Percentiles rank a stretch among this genome's conserved stretches.
These are phyloP conservation scores for Phytophthora crassamura DNA, from an alignment of 352 stramenopile species.

Conservation along the genomic window DNA sequence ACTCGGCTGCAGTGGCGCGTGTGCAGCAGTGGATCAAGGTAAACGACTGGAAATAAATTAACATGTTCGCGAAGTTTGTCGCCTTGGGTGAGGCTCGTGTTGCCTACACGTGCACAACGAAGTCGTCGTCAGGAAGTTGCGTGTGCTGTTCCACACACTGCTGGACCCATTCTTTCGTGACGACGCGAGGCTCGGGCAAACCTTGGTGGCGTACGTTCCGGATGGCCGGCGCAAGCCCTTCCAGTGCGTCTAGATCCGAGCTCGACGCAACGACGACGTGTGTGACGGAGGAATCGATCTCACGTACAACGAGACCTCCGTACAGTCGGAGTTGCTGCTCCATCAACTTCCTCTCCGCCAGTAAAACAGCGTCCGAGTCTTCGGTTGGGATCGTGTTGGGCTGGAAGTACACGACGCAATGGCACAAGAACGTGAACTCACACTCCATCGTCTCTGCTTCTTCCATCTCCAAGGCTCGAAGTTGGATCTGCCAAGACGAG, in stretches of 20 bases:
- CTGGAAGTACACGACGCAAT: constrained; percentile 76
- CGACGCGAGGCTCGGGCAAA: constrained; percentile 55
- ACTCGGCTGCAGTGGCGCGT: not conserved
- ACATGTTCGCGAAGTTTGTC: constrained; percentile 9
- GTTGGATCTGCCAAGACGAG: constrained; percentile 54
- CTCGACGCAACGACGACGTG: constrained; percentile 60
- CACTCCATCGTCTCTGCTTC: constrained; percentile 75
- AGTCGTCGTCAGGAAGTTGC: constrained; percentile 66
- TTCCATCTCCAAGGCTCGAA: constrained; percentile 55
- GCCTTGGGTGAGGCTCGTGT: constrained; percentile 3
- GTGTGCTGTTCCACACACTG: constrained; percentile 48
- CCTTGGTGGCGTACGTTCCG: constrained; percentile 52
- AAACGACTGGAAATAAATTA: constrained; percentile 48
- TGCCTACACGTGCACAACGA: constrained; percentile 59
- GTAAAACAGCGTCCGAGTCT: constrained; percentile 27
- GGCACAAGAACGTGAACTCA: constrained; percentile 71
- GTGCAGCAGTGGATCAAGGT: not conserved
- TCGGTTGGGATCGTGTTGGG: constrained; percentile 15
- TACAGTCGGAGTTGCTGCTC: constrained; percentile 69
- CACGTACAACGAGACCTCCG: constrained; percentile 45
- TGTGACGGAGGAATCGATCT: constrained; percentile 60
- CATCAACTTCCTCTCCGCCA: constrained; percentile 54
- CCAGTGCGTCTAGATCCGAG: constrained; percentile 37
- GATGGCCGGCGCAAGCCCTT: constrained; percentile 51
- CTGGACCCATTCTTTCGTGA: constrained; percentile 71